Conservation (phyloP, 2,329 filamentous ascomycete genomes). For the Penicillium sp. region DNA sequence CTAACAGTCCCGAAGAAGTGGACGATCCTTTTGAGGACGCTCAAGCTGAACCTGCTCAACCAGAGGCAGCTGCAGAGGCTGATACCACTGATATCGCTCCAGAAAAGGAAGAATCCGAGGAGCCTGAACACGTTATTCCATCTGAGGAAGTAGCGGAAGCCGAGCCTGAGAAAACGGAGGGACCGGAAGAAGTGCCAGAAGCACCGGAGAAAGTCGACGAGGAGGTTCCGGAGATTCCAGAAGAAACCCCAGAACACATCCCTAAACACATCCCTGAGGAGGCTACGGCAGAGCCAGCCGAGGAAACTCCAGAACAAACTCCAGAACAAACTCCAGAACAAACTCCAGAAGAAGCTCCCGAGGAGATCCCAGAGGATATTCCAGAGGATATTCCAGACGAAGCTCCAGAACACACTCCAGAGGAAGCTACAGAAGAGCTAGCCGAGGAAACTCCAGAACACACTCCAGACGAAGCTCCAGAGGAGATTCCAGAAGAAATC, state of each 20-base stretch:
- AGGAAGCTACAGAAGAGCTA: not conserved
- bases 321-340: too few species aligned
- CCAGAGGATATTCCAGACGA: not conserved
- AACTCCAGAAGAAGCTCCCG: too few species aligned
- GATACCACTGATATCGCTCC: not conserved
- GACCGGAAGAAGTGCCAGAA: not conserved
- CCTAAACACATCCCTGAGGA: slow-evolving; percentile 2
- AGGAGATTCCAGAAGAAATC: not conserved
- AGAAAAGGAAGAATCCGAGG: not conserved
- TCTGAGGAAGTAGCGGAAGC: not conserved
- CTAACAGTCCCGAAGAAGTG: not conserved
- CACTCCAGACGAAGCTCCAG: not conserved
- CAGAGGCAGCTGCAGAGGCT: not conserved
- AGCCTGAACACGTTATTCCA: not conserved
- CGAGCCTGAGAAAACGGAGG: not conserved
- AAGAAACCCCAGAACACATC: not conserved
- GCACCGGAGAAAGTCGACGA: not conserved
- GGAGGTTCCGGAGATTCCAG: not conserved
- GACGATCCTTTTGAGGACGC: not conserved
- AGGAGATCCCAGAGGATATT: too few species aligned
- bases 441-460: not conserved
- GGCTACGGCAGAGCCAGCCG: too few species aligned
- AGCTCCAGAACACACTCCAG: too few species aligned
- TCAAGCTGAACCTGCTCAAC: not conserved
- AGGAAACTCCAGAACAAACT: too few species aligned